Evolutionary conservation across 352 stramenopile species (phyloP).

Genomic region (Aphanomyces astaci): DNA sequence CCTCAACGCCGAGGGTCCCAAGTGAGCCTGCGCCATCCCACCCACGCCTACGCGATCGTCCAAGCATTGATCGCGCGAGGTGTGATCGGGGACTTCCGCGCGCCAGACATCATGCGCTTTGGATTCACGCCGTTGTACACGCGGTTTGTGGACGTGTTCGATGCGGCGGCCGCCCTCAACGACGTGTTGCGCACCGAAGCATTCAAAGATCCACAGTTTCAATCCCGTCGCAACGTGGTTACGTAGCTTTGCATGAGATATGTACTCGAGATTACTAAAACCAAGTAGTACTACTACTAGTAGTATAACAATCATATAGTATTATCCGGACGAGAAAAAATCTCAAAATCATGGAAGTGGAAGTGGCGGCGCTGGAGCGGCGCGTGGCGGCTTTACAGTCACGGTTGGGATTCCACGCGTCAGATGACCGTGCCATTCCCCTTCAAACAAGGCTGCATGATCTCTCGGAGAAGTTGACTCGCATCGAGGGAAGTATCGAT

Average conservation of each 20-base stretch:
- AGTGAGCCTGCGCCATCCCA: slow-evolving; percentile 10
- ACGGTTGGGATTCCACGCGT: not conserved
- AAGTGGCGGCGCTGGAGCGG: slow-evolving; percentile 9
- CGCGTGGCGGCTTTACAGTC: slow-evolving; percentile 3
- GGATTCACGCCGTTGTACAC: slow-evolving; percentile 23
- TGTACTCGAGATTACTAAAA: not conserved
- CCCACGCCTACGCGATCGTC: slow-evolving; percentile 9
- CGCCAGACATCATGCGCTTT: slow-evolving; percentile 18
- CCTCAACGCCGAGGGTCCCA: not conserved
- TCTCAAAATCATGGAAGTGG: slow-evolving; percentile 17
- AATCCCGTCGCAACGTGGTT: slow-evolving; percentile 5
- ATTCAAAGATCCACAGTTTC: slow-evolving; percentile 10
- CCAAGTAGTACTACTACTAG: not conserved
- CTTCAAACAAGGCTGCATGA: slow-evolving; percentile 5
- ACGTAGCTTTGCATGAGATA: not conserved
- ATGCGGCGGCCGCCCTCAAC: not conserved
- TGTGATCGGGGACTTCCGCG: slow-evolving; percentile 18
- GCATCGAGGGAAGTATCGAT: slow-evolving; percentile 5
- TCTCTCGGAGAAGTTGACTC: slow-evolving; percentile 7
- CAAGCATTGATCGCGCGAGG: slow-evolving; percentile 17
- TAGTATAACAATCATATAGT: too few relatives aligned
- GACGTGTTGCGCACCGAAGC: not conserved
- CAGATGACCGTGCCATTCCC: not conserved
- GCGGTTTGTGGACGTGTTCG: slow-evolving; percentile 22
- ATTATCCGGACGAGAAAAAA: too few relatives aligned